Conservation (phyloP, 108 stramenopile species). For the Schizochytrium sp. region DNA sequence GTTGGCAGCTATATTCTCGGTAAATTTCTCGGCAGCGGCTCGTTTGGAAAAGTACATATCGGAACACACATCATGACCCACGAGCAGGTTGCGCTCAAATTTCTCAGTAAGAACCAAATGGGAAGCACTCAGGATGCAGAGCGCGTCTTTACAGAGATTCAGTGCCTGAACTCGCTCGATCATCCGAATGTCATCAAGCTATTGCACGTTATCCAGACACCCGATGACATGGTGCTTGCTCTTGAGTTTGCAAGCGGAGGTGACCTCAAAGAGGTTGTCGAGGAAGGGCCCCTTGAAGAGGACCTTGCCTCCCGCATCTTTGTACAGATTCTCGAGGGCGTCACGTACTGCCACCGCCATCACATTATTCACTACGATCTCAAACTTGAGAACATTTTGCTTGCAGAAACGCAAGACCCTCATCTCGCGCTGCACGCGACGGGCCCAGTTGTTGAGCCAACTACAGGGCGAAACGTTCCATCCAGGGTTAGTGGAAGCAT, state of each 20-base stretch:
- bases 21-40: background rate
- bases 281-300: background rate
- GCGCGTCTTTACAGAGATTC: background rate
- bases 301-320: background rate
- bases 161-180: conserved; percentile 9
- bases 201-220: background rate
- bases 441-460: no score
- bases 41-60: conserved; percentile 2
- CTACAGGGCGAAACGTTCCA: no score
- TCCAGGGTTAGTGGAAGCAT: no score
- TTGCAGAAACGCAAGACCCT: background rate
- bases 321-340: conserved; percentile 12
- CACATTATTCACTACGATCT: conserved; percentile 2
- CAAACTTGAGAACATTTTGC: conserved; percentile 7
- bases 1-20: background rate
- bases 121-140: background rate
- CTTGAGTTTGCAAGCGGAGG: background rate
- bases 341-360: conserved; percentile 14
- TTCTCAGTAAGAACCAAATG: background rate
- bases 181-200: conserved; percentile 11
- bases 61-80: background rate
- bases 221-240: background rate
- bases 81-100: background rate
- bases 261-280: background rate
- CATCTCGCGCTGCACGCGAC: background rate